Evolutionary conservation across 352 stramenopile species (phyloP), one percentile per base, ranked within the genome.

Genomic region (Globisporangium camurandrum): DNA sequence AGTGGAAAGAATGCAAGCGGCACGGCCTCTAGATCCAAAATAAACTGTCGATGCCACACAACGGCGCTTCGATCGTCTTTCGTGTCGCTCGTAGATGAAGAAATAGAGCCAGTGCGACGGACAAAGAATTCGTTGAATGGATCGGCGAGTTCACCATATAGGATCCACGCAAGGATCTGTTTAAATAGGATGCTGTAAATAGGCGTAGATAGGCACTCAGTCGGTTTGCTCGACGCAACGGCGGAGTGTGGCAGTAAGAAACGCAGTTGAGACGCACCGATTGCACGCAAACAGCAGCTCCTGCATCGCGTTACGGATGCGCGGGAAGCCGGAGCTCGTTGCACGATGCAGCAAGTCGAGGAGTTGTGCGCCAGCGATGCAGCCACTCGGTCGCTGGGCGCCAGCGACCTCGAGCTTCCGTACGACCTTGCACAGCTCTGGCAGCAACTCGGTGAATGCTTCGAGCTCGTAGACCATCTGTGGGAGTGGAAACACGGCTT

Each of bases 161-260:
- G 45, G 67, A 93, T 88, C 78, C 78, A 93, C 44, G 74, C 63
- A n/a, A 89, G 46, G n/a, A 90, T 85, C 34, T 93, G 81, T 51
- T 86, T 84, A 28, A 75, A 88, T 23, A 89, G 46, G 4, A 90
- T 72, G 17, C 72, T 86, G 56, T 0, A 20, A 14, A 17, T 46
- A 10, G 8, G 30, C 12, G 30, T 34, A 34, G 0, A 12, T 34
- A 34, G 8, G 3, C 8, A 12, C 17, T n/a, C n/a, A n/a, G n/a
- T n/a, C n/a, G n/a, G n/a, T n/a, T n/a, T n/a, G n/a, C n/a, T n/a
- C 31, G 50, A 44, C 36, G 19, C 33, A 44, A 23, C 36, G 8
- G 12, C 30, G 30, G 30, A 41, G 36, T 40, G 7, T 11, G 19
- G 12, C 14, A 40, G 36, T 7, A 12, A 23, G 14, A 46, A 19